Percentiles rank a stretch among this genome's conserved stretches.
Conservation (phyloP, 169 alveolate species). For the Plasmodium fragile region DNA sequence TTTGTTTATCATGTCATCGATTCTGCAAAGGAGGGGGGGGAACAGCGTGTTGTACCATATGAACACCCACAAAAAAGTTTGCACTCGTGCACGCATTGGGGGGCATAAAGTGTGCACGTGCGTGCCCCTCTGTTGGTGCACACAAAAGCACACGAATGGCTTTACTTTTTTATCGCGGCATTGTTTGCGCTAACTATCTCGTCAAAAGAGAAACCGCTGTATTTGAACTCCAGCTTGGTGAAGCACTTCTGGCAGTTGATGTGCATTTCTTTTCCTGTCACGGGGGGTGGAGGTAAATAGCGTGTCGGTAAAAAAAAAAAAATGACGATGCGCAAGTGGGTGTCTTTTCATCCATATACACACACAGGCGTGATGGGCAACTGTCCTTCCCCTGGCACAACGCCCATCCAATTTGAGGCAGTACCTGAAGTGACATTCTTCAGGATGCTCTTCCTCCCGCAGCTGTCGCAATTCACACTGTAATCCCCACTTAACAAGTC, state of each 20-base stretch:
- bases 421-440: slow-evolving; percentile 69
- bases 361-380: not conserved
- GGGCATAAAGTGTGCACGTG: not conserved
- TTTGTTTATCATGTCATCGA: slow-evolving; percentile 70
- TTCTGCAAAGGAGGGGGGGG: slow-evolving; percentile 11
- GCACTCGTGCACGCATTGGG: not conserved
- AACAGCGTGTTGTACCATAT: too few relatives aligned
- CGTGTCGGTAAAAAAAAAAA: not conserved
- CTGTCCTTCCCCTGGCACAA: not conserved
- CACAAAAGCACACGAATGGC: not conserved
- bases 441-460: slow-evolving; percentile 55
- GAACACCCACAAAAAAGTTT: too few relatives aligned
- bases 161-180: slow-evolving; percentile 60
- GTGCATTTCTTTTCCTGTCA: slow-evolving; percentile 55
- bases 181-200: slow-evolving; percentile 34
- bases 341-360: not conserved
- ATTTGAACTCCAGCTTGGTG: slow-evolving; percentile 53
- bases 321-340: not conserved
- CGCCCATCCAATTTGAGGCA: not conserved
- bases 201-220: slow-evolving; percentile 51
- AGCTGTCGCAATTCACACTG: slow-evolving; percentile 49
- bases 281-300: not conserved
- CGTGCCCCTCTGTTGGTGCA: not conserved
- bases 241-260: slow-evolving; percentile 56
- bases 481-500: slow-evolving; percentile 43